These are phyloP conservation scores for Amyloporia xantha DNA, from an alignment of 768 basidiomycete species.

Conservation along the genomic window DNA sequence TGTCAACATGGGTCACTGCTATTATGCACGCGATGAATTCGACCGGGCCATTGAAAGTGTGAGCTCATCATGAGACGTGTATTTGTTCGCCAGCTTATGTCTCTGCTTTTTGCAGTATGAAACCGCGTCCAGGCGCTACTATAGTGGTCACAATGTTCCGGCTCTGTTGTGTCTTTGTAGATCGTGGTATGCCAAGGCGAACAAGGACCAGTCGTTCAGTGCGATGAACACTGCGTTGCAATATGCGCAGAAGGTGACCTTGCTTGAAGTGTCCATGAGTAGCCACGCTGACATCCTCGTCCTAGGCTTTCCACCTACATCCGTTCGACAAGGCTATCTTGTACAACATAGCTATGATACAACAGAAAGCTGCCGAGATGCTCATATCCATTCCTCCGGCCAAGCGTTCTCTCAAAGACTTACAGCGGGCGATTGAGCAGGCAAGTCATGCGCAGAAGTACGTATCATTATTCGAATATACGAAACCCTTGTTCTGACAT, in stretches of 20 bases:
- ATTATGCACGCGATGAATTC: slow-evolving; percentile 88
- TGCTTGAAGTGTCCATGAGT: neutral
- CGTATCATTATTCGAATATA: slow-evolving; percentile 13
- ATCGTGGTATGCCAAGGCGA: slow-evolving; percentile 92
- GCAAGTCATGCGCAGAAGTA: slow-evolving; percentile 85
- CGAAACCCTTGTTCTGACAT: neutral
- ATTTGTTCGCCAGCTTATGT: no score
- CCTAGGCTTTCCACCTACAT: slow-evolving; percentile 75
- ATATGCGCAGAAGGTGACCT: slow-evolving; percentile 67
- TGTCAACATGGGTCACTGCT: slow-evolving; percentile 95
- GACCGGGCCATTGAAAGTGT: slow-evolving; percentile 96
- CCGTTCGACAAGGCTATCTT: slow-evolving; percentile 85
- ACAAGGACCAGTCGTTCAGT: slow-evolving; percentile 75
- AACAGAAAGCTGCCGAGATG: slow-evolving; percentile 93
- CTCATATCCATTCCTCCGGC: slow-evolving; percentile 64
- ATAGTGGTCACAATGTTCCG: slow-evolving; percentile 64
- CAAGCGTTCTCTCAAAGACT: slow-evolving; percentile 76
- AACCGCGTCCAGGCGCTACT: slow-evolving; percentile 78
- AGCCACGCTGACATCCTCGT: neutral
- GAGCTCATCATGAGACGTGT: slow-evolving; percentile 19
- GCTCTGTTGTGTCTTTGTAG: slow-evolving; percentile 82
- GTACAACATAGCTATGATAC: slow-evolving; percentile 98
- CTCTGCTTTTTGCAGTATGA: slow-evolving; percentile 59
- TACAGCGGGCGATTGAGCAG: slow-evolving; percentile 71
- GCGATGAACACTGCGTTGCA: slow-evolving; percentile 82